Percentiles rank a stretch among this genome's conserved stretches.
Evolutionary conservation across 2,329 filamentous ascomycete genomes (phyloP).

Genomic region (Diaporthe australafricana): DNA sequence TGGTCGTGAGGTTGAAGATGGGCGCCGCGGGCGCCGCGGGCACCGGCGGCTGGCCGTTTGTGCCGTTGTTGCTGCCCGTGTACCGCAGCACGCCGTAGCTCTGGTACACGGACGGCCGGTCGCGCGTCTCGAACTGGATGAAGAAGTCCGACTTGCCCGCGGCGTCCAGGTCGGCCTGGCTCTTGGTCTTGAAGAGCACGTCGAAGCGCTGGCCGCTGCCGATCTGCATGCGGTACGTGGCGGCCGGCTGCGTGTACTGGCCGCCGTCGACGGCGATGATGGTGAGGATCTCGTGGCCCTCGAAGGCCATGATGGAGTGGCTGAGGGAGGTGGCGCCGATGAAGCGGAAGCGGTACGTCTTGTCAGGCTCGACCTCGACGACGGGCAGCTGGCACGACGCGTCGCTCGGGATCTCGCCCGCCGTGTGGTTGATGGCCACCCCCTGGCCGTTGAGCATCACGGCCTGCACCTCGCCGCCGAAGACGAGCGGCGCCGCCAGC

Average conservation of each 20-base stretch:
- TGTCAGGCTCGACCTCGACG: constrained; percentile 69
- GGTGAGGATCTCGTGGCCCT: constrained; percentile 65
- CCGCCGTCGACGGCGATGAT: constrained; percentile 73
- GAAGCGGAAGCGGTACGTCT: constrained; percentile 71
- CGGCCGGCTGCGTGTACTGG: constrained; percentile 61
- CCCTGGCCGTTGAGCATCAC: constrained; percentile 69
- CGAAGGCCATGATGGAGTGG: constrained; percentile 64
- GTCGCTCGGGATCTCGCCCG: constrained; percentile 43
- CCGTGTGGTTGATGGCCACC: constrained; percentile 52
- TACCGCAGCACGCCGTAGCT: constrained; percentile 64
- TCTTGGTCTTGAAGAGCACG: constrained; percentile 65
- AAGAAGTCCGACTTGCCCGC: constrained; percentile 51
- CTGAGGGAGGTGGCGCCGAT: constrained; percentile 68
- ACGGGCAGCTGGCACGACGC: constrained; percentile 57
- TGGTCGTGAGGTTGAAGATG: constrained; percentile 48
- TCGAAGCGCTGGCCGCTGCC: constrained; percentile 71
- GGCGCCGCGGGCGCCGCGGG: constrained; percentile 44
- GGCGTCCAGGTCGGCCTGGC: constrained; percentile 53
- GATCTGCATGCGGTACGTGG: constrained; percentile 64
- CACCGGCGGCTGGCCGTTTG: constrained; percentile 25
- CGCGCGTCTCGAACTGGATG: constrained; percentile 60
- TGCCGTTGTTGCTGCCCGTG: constrained; percentile 37
- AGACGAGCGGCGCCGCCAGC: constrained; percentile 60
- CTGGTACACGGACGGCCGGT: constrained; percentile 56
- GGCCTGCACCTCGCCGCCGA: constrained; percentile 69